Base-by-base conservation (phyloP, 306 rosid species). In the Mimosa bimucronata region DNA sequence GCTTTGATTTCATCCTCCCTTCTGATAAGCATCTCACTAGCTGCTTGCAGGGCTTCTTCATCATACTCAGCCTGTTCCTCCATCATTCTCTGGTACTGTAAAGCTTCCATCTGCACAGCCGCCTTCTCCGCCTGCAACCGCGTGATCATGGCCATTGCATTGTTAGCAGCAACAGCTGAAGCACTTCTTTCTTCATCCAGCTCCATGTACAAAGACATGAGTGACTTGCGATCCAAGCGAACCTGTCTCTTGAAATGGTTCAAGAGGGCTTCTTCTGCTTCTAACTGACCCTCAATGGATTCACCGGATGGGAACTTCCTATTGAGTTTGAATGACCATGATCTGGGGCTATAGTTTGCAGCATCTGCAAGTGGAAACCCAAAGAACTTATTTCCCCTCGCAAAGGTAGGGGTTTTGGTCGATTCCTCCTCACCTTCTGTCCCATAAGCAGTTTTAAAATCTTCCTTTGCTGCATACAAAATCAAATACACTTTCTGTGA, bases 141-240 rank as follows among this genome's bases (percentile, higher is more conserved):
- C 9, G 99, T 96, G 82, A 96, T 96, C 99, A 96, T 96, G 16
- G 99, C 98, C 99, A 96, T 93, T n/a, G 99, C 99, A 15, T 96
- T 91, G 88, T 93, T 91, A 0, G 98, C 99, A 26, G 99, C 99
- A 42, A 93, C 83, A 9, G 98, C 97, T 4, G 98, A 86, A 73
- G 99, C 99, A 25, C 93, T 96, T 82, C 99, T 90, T 76, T 96
- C 99, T 85, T 96, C 98, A 14, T 96, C 99, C 5, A 96, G 86
- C 79, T 96, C 99, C 97, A 93, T 90, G 87, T 90, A 93, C 69
- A 96, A 75, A 13, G 85, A 97, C 92, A 90, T 88, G 28, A 93
- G 89, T 15, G 97, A 92, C 75, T 91, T 95, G 5, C 90, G 85
- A 74, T 95, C 98, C 84, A 92, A 77, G 12, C 90, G 91, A 71